Base-by-base conservation (phyloP, 2,329 filamentous ascomycete species). In the Aspergillus udagawae region DNA sequence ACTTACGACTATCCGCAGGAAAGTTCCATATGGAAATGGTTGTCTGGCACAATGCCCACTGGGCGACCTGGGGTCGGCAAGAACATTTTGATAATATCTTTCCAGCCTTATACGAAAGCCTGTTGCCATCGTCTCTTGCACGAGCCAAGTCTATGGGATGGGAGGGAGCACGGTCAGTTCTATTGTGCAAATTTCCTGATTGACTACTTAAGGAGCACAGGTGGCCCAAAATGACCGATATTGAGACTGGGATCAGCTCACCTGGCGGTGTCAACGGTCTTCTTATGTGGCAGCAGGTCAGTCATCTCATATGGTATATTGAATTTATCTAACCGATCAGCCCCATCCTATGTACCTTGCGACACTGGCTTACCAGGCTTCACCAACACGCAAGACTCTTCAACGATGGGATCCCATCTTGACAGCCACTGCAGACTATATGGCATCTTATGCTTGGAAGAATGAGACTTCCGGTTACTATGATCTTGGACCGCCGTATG, bases 21-120 rank as follows among this genome's bases (percentile, higher is more conserved):
- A 62, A 62, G 14, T 62, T 62, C 29, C 60, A 62, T 17, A 62
- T 62, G 60, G 60, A 62, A 44, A 62, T 62, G 60, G 58, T 62
- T 1, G 52, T 62, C 1, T 62, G 60, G 60, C 60, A 62, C 21
- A 62, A 57, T 38, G 60, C 60, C 3, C 60, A 62, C 32, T 62
- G 58, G 60, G 58, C 51, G 4, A 62, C 60, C 4, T 62, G 60
- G 60, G 60, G 60, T 7, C 51, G 60, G 20, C 49, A 58, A n/a
- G 44, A 62, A 21, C 27, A 42, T 4, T 62, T 62, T 10, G 54
- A 60, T 14, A n/a, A 48, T 21, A 58, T 62, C 4, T 62, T 62
- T 21, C 60, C 60, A 1, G 51, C 14, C 0, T 12, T 62, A 1
- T 62, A 62, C 23, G 53, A 62, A n/a, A 48, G 51, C 1, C 5